Percentiles rank a stretch among this genome's conserved stretches.
Evolutionary conservation across 2,329 filamentous ascomycete species (phyloP).

Genomic region (Aureobasidium sp.): DNA sequence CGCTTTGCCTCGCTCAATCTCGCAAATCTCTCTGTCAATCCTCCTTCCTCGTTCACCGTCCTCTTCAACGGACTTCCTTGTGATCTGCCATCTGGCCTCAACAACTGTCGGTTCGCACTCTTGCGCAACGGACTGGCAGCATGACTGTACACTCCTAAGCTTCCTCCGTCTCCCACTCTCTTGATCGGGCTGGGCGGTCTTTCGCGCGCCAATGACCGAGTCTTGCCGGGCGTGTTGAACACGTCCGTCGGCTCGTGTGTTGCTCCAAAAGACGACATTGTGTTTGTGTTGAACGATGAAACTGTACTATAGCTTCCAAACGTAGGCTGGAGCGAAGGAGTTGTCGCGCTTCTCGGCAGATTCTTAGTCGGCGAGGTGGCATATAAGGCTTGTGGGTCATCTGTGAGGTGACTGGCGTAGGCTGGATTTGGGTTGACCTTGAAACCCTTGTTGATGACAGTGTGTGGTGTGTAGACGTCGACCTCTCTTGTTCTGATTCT

Average conservation of each 20-base stretch:
- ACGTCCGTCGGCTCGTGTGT: conserved; percentile 23
- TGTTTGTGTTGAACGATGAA: conserved; percentile 12
- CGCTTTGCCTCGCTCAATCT: conserved; percentile 18
- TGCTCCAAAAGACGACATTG: conserved; percentile 16
- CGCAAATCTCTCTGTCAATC: conserved; percentile 15
- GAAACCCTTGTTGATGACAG: conserved; percentile 65
- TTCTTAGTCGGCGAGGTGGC: conserved; percentile 13
- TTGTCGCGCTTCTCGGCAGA: conserved; percentile 50
- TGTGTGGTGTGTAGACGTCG: conserved; percentile 53
- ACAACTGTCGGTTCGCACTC: conserved; percentile 47
- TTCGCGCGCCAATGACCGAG: conserved; percentile 22
- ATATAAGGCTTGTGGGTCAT: conserved; percentile 10
- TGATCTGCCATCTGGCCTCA: conserved; percentile 20
- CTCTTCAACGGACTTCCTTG: conserved; percentile 37
- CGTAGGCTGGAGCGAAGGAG: conserved; percentile 43
- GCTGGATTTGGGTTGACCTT: conserved; percentile 75
- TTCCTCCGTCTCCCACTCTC: conserved; percentile 54
- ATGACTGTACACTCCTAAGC: conserved; percentile 70
- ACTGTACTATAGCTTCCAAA: conserved; percentile 14
- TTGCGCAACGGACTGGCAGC: conserved; percentile 79
- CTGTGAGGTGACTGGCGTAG: conserved; percentile 47
- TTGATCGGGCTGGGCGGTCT: conserved; percentile 17
- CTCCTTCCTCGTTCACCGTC: conserved; percentile 29
- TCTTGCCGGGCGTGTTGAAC: conserved; percentile 30
- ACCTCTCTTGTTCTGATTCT: conserved; percentile 37